These are phyloP conservation scores for Agastache rugosa DNA, from an alignment of 257 asterid species.

Conservation along the genomic window DNA sequence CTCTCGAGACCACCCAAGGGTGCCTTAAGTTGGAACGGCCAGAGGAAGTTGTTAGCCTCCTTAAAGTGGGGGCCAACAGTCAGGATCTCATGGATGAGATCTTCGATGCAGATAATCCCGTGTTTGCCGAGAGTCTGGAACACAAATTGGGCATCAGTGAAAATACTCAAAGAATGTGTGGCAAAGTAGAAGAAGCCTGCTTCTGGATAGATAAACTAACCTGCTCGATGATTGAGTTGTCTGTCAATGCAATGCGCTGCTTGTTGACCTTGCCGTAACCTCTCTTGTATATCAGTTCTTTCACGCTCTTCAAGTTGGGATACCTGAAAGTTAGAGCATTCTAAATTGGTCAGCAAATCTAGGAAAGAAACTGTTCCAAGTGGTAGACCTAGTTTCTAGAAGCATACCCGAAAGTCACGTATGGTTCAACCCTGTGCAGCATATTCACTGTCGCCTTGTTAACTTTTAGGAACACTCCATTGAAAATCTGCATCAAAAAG, in stretches of 20 bases:
- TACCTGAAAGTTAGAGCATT: slow-evolving; percentile 45
- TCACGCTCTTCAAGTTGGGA: slow-evolving; percentile 74
- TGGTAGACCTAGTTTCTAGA: no score
- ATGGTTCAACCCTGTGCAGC: slow-evolving; percentile 79
- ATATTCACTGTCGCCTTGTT: slow-evolving; percentile 77
- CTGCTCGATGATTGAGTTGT: slow-evolving; percentile 70
- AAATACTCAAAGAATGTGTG: background rate
- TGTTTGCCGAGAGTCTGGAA: slow-evolving; percentile 47
- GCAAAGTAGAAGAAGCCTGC: background rate
- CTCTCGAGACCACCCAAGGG: slow-evolving; percentile 66
- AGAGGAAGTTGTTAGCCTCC: slow-evolving; percentile 66
- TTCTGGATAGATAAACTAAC: slow-evolving; percentile 28
- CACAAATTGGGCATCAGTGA: slow-evolving; percentile 22
- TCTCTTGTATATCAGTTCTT: slow-evolving; percentile 71
- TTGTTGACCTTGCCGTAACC: slow-evolving; percentile 78
- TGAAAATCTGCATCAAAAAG: slow-evolving; percentile 53
- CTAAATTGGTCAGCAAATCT: no score
- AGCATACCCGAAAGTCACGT: slow-evolving; percentile 74
- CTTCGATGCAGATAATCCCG: slow-evolving; percentile 59
- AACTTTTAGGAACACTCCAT: slow-evolving; percentile 77
- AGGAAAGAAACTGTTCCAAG: background rate
- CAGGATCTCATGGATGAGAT: slow-evolving; percentile 60
- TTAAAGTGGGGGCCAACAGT: slow-evolving; percentile 65
- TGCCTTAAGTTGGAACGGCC: slow-evolving; percentile 71
- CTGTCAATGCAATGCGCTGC: slow-evolving; percentile 75